Evolutionary conservation across 495 filamentous ascomycete species (phyloP).

Genomic region (Aspergillus taichungensis): DNA sequence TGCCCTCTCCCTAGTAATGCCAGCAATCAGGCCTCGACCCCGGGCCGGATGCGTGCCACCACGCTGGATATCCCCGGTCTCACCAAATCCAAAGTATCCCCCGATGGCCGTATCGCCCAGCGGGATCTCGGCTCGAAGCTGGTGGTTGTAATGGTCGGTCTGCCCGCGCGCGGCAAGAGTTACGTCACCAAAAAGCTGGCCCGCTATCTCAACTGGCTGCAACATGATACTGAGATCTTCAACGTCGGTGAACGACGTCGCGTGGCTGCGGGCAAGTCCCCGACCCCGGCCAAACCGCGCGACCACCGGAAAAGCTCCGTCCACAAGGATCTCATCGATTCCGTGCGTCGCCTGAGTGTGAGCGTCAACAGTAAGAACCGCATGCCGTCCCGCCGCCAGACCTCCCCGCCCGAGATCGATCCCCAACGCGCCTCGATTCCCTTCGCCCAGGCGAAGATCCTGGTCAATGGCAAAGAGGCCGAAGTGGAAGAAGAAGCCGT

Average conservation of each 20-base stretch:
- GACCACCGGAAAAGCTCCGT: conserved; percentile 22
- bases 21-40: conserved; percentile 36
- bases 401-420: conserved; percentile 14
- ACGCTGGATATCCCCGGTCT: conserved; percentile 82
- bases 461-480: conserved; percentile 37
- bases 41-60: conserved; percentile 62
- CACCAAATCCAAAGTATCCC: conserved; percentile 87
- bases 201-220: conserved; percentile 92
- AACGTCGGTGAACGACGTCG: conserved; percentile 91
- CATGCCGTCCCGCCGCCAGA: neutral
- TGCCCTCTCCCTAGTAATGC: conserved; percentile 6
- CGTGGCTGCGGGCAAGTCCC: conserved; percentile 55
- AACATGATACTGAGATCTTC: conserved; percentile 91
- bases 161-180: conserved; percentile 91
- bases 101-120: conserved; percentile 85
- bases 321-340: conserved; percentile 36
- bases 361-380: conserved; percentile 24
- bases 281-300: conserved; percentile 23
- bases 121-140: conserved; percentile 91
- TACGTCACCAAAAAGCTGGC: conserved; percentile 98
- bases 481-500: conserved; percentile 11
- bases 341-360: conserved; percentile 35
- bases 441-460: conserved; percentile 37
- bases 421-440: conserved; percentile 24
- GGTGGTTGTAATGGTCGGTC: conserved; percentile 96